These are phyloP conservation scores for Podila horticola DNA, from an alignment of 192 early-diverging fungal species.

Conservation along the genomic window DNA sequence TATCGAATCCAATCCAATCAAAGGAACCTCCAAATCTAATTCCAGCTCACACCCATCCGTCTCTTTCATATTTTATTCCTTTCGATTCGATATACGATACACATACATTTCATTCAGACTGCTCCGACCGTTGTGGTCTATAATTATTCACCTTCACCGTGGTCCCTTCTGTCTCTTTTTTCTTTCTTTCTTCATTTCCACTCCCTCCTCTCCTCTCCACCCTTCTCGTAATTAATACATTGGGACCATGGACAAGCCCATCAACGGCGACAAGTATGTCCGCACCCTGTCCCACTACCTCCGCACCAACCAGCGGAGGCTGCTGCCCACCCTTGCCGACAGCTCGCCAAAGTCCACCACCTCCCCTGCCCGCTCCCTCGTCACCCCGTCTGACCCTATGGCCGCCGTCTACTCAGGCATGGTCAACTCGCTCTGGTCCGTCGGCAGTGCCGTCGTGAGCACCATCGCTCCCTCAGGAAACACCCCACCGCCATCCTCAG, in stretches of 20 bases:
- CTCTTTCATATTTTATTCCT: too few relatives aligned
- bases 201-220: conserved; percentile 3
- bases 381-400: conserved; percentile 43
- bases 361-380: conserved; percentile 36
- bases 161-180: background rate
- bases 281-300: conserved; percentile 65
- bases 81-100: background rate
- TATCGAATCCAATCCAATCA: background rate
- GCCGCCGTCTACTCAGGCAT: conserved; percentile 43
- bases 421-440: conserved; percentile 41
- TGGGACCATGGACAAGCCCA: conserved; percentile 30
- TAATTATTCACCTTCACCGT: too few relatives aligned
- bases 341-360: conserved; percentile 17
- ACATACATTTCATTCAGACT: too few relatives aligned
- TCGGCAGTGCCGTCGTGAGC: conserved; percentile 1
- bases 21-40: too few relatives aligned
- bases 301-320: conserved; percentile 57
- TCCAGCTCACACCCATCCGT: too few relatives aligned
- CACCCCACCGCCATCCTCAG: conserved; percentile 7
- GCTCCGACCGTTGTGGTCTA: too few relatives aligned
- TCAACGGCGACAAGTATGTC: conserved; percentile 61
- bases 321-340: conserved; percentile 20
- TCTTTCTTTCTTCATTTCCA: background rate
- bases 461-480: background rate
- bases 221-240: background rate